These are phyloP conservation scores for Cryptococcus sp. DNA, from an alignment of 1,284 basidiomycete genomes.

Conservation along the genomic window DNA sequence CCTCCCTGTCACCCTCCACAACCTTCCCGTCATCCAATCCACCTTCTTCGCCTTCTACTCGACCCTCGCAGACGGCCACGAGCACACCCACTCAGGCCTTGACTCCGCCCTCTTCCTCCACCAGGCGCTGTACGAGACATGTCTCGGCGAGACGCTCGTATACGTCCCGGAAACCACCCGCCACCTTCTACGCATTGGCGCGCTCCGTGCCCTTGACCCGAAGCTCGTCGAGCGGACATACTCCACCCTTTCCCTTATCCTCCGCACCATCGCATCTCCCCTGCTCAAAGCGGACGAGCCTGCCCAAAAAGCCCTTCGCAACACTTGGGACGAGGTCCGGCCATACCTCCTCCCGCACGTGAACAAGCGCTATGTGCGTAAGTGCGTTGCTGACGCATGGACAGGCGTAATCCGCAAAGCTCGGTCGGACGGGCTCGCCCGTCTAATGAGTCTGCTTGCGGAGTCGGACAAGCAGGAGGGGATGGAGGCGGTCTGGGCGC, in stretches of 20 bases:
- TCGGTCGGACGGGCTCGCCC: slow-evolving; percentile 31
- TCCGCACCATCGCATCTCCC: slow-evolving; percentile 37
- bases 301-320: slow-evolving; percentile 17
- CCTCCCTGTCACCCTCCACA: slow-evolving; percentile 74
- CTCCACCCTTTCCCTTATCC: slow-evolving; percentile 45
- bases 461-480: slow-evolving; percentile 27
- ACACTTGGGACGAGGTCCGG: slow-evolving; percentile 35
- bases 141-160: slow-evolving; percentile 35
- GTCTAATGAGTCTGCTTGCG: slow-evolving; percentile 34
- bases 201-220: slow-evolving; percentile 39
- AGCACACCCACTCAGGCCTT: slow-evolving; percentile 42
- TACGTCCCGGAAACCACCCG: slow-evolving; percentile 29
- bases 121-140: slow-evolving; percentile 53
- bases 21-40: slow-evolving; percentile 62
- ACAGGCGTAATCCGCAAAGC: slow-evolving; percentile 44
- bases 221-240: slow-evolving; percentile 46
- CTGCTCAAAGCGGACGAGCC: slow-evolving; percentile 31
- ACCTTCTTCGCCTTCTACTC: slow-evolving; percentile 56
- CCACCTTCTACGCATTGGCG: slow-evolving; percentile 38
- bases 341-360: slow-evolving; percentile 33
- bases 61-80: slow-evolving; percentile 27
- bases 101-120: slow-evolving; percentile 42
- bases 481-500: slow-evolving; percentile 43
- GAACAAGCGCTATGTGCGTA: slow-evolving; percentile 46
- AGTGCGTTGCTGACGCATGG: slow-evolving; percentile 50